Conservation (phyloP, 2,329 filamentous ascomycete genomes). For the Verruconis gallopava region DNA sequence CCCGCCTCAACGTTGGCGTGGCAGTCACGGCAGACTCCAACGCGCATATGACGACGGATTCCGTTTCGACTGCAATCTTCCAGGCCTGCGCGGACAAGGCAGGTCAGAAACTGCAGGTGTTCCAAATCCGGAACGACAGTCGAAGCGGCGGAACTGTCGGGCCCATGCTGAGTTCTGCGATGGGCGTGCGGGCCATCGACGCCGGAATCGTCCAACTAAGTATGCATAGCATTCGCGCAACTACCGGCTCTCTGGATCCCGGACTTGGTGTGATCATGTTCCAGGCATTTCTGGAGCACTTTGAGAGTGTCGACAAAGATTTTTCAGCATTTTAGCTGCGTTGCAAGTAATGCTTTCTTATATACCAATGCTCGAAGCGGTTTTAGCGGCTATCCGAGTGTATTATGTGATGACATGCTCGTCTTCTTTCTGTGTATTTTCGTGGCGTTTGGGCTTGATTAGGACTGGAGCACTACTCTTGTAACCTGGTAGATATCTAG, state of each 20-base stretch:
- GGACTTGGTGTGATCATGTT: slow-evolving; percentile 81
- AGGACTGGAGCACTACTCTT: too few species aligned
- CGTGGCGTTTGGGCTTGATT: too few species aligned
- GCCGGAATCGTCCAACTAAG: slow-evolving; percentile 82
- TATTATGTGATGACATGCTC: too few species aligned
- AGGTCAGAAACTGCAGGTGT: slow-evolving; percentile 63
- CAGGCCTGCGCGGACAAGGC: slow-evolving; percentile 63
- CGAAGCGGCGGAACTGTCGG: slow-evolving; percentile 90
- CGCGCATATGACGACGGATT: slow-evolving; percentile 92
- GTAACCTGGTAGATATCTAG: too few species aligned
- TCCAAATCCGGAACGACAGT: slow-evolving; percentile 90
- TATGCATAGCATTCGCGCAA: slow-evolving; percentile 89
- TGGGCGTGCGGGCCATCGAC: slow-evolving; percentile 74
- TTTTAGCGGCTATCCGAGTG: too few species aligned
- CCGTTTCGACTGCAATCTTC: slow-evolving; percentile 69
- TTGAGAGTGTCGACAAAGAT: slow-evolving; percentile 71
- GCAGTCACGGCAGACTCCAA: slow-evolving; percentile 72
- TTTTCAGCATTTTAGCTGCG: slow-evolving; percentile 41
- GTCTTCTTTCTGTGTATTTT: too few species aligned
- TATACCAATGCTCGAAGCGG: too few species aligned
- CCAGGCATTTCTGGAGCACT: slow-evolving; percentile 77
- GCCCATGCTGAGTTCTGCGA: slow-evolving; percentile 67
- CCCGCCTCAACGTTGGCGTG: slow-evolving; percentile 78
- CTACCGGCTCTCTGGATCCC: slow-evolving; percentile 73
- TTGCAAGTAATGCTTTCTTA: too few species aligned